These are phyloP conservation scores for Botrytis byssoidea DNA, from an alignment of 2,329 filamentous ascomycete species.

Conservation along the genomic window DNA sequence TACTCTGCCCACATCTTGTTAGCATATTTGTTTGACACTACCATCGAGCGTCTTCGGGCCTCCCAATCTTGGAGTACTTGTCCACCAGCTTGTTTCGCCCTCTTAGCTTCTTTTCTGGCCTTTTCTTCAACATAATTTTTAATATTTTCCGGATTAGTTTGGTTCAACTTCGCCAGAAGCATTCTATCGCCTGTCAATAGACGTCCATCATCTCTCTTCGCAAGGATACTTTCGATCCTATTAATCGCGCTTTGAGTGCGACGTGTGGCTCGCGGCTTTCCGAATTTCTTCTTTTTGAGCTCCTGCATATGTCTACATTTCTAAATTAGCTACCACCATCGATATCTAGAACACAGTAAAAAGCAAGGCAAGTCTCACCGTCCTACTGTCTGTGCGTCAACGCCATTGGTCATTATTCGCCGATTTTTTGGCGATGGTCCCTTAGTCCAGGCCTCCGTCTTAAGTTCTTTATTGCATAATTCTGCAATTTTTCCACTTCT, in stretches of 20 bases:
- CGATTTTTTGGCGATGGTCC: neutral
- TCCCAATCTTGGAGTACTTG: neutral
- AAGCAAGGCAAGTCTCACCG: neutral
- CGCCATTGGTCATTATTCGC: neutral
- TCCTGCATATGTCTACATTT: neutral
- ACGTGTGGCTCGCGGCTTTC: neutral
- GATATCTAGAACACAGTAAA: too few species aligned
- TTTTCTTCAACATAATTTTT: neutral
- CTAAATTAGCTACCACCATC: neutral
- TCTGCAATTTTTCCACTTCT: neutral
- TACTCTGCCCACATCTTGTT: slow-evolving; percentile 1
- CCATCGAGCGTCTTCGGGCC: neutral
- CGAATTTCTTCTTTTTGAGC: neutral
- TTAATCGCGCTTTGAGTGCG: too few species aligned
- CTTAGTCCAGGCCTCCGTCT: neutral
- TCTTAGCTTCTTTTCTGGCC: neutral
- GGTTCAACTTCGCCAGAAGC: neutral
- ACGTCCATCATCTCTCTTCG: neutral
- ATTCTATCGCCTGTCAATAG: slow-evolving; percentile 3
- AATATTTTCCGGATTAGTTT: neutral
- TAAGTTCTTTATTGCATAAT: neutral
- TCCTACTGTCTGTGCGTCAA: neutral
- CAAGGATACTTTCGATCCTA: neutral
- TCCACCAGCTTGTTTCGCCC: neutral
- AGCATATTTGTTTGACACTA: neutral